Evolutionary conservation across 768 basidiomycete species (phyloP).

Genomic region (Termitomyces sp.): DNA sequence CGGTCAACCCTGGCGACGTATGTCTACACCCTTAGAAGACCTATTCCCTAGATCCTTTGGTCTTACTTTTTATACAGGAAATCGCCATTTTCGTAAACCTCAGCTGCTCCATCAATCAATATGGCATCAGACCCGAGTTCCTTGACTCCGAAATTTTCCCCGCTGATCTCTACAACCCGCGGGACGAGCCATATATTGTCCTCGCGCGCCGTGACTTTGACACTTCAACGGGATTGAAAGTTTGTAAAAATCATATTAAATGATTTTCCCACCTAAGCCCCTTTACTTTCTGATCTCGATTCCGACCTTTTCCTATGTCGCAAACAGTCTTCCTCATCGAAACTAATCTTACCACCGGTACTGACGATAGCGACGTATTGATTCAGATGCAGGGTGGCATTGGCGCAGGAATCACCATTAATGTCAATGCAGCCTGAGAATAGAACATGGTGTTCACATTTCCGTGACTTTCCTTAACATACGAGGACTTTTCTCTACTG

Average conservation of each 20-base stretch:
- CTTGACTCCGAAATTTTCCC: not conserved
- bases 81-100: slow-evolving; percentile 5
- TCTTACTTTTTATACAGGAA: too few species aligned
- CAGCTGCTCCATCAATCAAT: slow-evolving; percentile 2
- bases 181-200: slow-evolving; percentile 5
- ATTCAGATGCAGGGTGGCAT: too few species aligned
- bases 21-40: not conserved
- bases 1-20: slow-evolving; percentile 11
- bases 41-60: not conserved
- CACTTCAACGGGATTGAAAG: slow-evolving; percentile 1
- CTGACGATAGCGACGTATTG: too few species aligned
- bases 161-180: not conserved
- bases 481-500: too few species aligned
- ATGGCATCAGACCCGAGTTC: slow-evolving; percentile 3
- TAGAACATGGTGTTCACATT: too few species aligned
- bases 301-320: not conserved
- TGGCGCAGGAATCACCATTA: too few species aligned
- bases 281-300: not conserved
- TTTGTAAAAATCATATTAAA: not conserved
- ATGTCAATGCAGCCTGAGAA: too few species aligned
- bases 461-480: too few species aligned
- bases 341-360: too few species aligned
- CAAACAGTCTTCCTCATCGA: too few species aligned
- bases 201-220: slow-evolving; percentile 7
- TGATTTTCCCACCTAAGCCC: not conserved